Conservation (phyloP, 2,329 filamentous ascomycete genomes). For the Colletotrichum tropicicola region DNA sequence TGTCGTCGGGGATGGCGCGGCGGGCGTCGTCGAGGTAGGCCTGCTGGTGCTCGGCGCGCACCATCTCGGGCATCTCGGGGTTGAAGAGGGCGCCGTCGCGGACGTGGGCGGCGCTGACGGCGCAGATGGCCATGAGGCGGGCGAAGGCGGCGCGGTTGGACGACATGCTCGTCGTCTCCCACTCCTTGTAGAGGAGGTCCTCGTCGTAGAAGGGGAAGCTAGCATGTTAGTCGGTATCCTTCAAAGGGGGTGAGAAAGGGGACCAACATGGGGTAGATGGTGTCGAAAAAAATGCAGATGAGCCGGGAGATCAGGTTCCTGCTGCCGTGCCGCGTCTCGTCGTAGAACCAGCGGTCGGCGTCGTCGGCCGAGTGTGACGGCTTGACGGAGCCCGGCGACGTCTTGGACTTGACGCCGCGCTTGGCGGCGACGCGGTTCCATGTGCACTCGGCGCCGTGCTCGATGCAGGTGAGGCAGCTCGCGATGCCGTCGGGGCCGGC, state of each 20-base stretch:
- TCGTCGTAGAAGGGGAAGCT: constrained; percentile 59
- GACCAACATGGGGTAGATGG: constrained; percentile 30
- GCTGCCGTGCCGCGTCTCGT: constrained; percentile 27
- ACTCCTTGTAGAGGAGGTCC: constrained; percentile 50
- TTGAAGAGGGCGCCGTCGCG: constrained; percentile 57
- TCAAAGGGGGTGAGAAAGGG: neutral
- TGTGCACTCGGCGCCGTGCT: constrained; percentile 30
- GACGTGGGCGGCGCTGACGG: constrained; percentile 56
- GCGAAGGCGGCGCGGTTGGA: constrained; percentile 49
- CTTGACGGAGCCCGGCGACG: constrained; percentile 12
- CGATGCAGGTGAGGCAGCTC: constrained; percentile 30
- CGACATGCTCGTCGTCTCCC: constrained; percentile 46
- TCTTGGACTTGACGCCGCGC: constrained; percentile 31
- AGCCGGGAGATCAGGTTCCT: constrained; percentile 16
- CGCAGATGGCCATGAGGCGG: constrained; percentile 60
- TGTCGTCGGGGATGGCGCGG: constrained; percentile 25
- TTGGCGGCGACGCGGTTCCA: constrained; percentile 30
- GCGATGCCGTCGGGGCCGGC: constrained; percentile 1
- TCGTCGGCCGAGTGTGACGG: neutral
- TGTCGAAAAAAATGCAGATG: constrained; percentile 31
- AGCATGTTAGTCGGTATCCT: neutral
- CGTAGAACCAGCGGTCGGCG: constrained; percentile 26
- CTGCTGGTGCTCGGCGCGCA: constrained; percentile 16
- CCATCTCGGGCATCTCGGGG: constrained; percentile 41
- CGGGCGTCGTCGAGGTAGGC: constrained; percentile 30